Evolutionary conservation across 129 eudicot species (phyloP).

Genomic region (Chrysanthemum makinoi): DNA sequence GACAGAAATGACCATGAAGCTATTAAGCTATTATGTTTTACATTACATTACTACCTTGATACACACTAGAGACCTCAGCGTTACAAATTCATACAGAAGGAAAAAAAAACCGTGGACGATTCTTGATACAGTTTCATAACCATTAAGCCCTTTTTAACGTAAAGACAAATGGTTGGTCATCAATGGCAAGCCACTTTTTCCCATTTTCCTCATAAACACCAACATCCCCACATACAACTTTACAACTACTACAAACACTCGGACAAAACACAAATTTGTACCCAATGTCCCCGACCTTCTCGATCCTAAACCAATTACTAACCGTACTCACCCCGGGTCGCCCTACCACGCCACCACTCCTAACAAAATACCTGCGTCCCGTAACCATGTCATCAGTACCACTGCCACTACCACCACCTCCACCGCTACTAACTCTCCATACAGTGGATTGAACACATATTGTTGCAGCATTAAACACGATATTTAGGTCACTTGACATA

Average conservation of each 20-base stretch:
- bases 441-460: constrained; percentile 67
- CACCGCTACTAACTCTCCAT: constrained; percentile 46
- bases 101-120: not conserved
- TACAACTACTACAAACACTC: constrained; percentile 57
- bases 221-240: constrained; percentile 64
- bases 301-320: constrained; percentile 73
- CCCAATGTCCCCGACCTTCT: constrained; percentile 43
- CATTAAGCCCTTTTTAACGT: constrained; percentile 42
- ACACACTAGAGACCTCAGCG: not conserved
- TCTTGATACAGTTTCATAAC: too few relatives aligned
- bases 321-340: constrained; percentile 58
- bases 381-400: constrained; percentile 19
- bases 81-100: not conserved
- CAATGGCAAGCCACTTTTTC: constrained; percentile 66
- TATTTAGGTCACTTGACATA: constrained; percentile 55
- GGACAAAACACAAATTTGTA: constrained; percentile 79
- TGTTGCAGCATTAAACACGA: constrained; percentile 64
- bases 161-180: constrained; percentile 50
- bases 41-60: not conserved
- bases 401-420: constrained; percentile 23
- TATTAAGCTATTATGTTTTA: not conserved
- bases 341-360: constrained; percentile 59
- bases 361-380: constrained; percentile 48
- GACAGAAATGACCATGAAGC: too few relatives aligned
- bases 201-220: constrained; percentile 62